Evolutionary conservation across 345 rosid species (phyloP), one percentile per base, ranked within the genome.

Genomic region (Barbarea vulgaris): DNA sequence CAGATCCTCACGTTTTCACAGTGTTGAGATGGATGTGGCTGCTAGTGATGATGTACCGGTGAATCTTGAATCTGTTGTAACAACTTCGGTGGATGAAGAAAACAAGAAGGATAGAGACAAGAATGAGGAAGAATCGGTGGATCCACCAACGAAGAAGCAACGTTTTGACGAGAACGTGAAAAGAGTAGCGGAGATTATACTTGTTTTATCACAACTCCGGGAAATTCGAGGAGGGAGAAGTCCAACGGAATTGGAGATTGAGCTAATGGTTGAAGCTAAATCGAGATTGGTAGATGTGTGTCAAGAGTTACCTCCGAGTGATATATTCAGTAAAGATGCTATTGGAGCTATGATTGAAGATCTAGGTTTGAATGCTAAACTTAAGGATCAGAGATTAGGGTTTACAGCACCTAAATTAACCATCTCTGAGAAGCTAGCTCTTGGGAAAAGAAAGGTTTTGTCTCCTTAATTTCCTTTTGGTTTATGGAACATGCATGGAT

Each of bases 101-200:
- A 58, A 31, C 18, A 72, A 30, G 0, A 42, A 37, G 44, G 15
- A 39, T 36, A 39, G 66, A 18, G 82, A 66, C 13, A 70, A 39
- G 25, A 18, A 73, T 22, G 13, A 39, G 44, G 79, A 47, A 19
- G 84, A 67, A 30, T 41, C 52, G 39, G 79, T 41, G 46, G 63
- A 7, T 33, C 77, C 70, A 17, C 72, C 53, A 74, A 2, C 37
- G 10, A 88, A 90, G 77, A 87, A 72, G 79, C 82, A 69, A 19
- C 80, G 85, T 6, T 72, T 71, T 30, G 50, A 79, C 34, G 74
- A 19, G 51, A 86, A 67, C 25, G 57, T 82, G 15, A 83, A 75
- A 39, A 75, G 89, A 58, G 97, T 89, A 68, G 97, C 98, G 62
- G 97, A 94, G 88, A 89, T 91, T 11, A 93, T 94, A 44, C 75